Evolutionary conservation across 2,329 filamentous ascomycete genomes (phyloP).

Genomic region (Diplocarpon rosae): DNA sequence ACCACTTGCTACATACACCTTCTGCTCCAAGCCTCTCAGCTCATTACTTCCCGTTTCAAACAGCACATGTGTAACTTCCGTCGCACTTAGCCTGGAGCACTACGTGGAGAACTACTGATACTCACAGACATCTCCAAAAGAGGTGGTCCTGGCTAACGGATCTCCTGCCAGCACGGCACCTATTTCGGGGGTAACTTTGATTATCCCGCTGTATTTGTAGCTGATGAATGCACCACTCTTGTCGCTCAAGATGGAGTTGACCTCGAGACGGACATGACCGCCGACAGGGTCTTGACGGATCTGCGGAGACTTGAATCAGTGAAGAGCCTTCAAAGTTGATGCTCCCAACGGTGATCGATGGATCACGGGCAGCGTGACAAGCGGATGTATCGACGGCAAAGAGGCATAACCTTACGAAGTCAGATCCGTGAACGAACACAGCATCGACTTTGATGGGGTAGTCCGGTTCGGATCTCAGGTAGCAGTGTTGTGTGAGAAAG

Average conservation of each 20-base stretch:
- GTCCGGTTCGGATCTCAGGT: constrained; percentile 28
- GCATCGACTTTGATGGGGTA: constrained; percentile 30
- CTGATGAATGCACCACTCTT: constrained; percentile 28
- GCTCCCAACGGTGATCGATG: background rate
- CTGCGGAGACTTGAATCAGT: background rate
- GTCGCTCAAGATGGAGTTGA: constrained; percentile 29
- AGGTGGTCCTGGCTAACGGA: constrained; percentile 30
- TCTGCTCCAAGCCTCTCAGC: constrained; percentile 29
- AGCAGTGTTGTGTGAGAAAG: constrained; percentile 18
- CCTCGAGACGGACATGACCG: constrained; percentile 30
- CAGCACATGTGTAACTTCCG: constrained; percentile 29
- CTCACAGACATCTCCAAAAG: constrained; percentile 32
- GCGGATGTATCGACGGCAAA: too few species aligned
- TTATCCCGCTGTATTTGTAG: constrained; percentile 31
- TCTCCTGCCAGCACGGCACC: constrained; percentile 28
- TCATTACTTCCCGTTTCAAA: constrained; percentile 31
- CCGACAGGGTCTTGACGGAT: constrained; percentile 31
- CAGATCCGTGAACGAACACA: constrained; percentile 30
- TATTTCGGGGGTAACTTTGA: constrained; percentile 28
- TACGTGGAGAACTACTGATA: background rate
- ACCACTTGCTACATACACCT: constrained; percentile 33
- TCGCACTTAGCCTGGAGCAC: background rate
- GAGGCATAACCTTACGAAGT: constrained; percentile 21
- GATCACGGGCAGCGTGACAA: too few species aligned
- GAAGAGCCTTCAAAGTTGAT: background rate